Conservation (phyloP, 1,284 basidiomycete genomes). For the Cryptococcus sp. region DNA sequence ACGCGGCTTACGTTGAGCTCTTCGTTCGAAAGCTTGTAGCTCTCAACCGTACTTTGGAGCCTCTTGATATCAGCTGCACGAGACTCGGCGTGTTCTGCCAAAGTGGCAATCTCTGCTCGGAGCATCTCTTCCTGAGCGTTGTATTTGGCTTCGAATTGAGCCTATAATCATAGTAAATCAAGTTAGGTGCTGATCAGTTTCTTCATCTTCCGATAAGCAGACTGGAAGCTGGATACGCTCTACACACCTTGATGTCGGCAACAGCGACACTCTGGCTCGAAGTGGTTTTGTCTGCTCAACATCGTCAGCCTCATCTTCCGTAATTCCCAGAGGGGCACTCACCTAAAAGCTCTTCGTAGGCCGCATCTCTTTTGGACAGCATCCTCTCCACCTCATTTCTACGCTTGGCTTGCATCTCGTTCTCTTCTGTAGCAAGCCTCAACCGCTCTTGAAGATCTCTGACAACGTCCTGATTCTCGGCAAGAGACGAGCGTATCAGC, state of each 20-base stretch:
- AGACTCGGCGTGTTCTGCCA: conserved; percentile 88
- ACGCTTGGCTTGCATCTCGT: conserved; percentile 77
- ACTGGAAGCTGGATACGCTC: background rate
- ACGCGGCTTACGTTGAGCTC: conserved; percentile 79
- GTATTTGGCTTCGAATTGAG: conserved; percentile 92
- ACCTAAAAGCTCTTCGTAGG: conserved; percentile 96
- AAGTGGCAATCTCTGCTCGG: conserved; percentile 78
- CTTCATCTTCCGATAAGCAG: background rate
- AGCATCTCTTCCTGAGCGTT: conserved; percentile 88
- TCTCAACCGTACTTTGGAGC: conserved; percentile 84
- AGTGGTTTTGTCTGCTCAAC: conserved; percentile 32
- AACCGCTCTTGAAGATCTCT: conserved; percentile 89
- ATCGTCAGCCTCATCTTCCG: conserved; percentile 4
- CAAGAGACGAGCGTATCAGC: conserved; percentile 77
- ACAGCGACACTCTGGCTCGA: conserved; percentile 57
- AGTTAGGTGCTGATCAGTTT: background rate
- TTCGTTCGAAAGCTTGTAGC: conserved; percentile 93
- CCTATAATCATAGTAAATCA: conserved; percentile 57
- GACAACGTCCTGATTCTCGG: conserved; percentile 81
- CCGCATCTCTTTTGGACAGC: conserved; percentile 77
- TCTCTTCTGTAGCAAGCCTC: conserved; percentile 87
- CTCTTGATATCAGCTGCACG: conserved; percentile 81
- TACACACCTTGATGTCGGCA: conserved; percentile 80
- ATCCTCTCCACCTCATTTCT: conserved; percentile 85
- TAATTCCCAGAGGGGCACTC: conserved; percentile 29